A percentile compares a stretch with the other conserved stretches of the same genome.
Evolutionary conservation across 2,329 filamentous ascomycete species (phyloP).

Genomic region (Trichoderma sp.): DNA sequence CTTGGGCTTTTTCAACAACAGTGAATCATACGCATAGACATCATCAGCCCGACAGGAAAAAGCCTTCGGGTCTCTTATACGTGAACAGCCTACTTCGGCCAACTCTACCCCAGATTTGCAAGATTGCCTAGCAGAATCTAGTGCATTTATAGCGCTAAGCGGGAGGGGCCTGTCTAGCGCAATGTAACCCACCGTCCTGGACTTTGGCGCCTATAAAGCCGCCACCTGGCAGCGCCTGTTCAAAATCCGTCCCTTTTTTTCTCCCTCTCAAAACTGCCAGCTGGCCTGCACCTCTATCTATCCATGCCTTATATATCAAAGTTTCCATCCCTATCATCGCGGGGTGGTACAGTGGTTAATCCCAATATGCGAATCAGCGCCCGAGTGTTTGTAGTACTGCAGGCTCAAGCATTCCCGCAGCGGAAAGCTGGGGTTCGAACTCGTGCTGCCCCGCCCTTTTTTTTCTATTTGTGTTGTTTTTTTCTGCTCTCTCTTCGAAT

Average conservation of each 20-base stretch:
- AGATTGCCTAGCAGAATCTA: neutral
- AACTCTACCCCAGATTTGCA: slow-evolving; percentile 14
- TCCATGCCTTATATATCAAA: neutral
- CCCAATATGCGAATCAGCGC: neutral
- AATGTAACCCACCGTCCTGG: too few species aligned
- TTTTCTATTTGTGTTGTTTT: too few species aligned
- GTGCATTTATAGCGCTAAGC: too few species aligned
- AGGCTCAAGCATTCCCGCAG: neutral
- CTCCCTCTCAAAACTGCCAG: neutral
- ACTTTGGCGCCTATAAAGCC: neutral
- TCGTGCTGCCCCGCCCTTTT: neutral
- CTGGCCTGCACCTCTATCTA: neutral
- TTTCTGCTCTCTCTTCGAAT: neutral
- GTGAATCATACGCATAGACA: neutral
- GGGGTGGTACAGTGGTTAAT: neutral
- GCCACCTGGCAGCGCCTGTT: neutral
- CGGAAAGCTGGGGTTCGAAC: neutral
- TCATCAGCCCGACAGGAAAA: neutral
- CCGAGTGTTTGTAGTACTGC: neutral
- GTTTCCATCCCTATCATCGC: neutral
- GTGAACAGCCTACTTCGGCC: neutral
- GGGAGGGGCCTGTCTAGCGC: too few species aligned
- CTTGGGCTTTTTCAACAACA: neutral
- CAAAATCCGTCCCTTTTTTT: neutral
- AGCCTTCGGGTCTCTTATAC: neutral